Conservation (phyloP, 345 rosid genomes). For the Salix arbutifolia region DNA sequence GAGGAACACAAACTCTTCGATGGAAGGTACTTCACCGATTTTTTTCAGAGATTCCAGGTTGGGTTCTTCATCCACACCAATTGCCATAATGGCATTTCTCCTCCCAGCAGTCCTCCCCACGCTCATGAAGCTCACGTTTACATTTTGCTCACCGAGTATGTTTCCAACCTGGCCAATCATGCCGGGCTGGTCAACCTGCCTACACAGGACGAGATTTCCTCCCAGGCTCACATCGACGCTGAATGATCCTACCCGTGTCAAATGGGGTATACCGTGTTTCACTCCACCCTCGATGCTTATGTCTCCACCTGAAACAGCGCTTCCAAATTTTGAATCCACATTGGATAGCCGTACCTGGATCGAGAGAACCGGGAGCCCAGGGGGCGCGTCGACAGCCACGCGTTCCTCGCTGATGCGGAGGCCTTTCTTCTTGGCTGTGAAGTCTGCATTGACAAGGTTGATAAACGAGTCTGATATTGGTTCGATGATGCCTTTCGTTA, state of each 20-base stretch:
- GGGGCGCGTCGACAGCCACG: conserved; percentile 42
- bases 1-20: conserved; percentile 80
- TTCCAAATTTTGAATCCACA: conserved; percentile 63
- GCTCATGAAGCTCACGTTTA: conserved; percentile 82
- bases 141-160: conserved; percentile 65
- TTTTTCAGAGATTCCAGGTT: conserved; percentile 41
- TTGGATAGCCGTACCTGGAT: conserved; percentile 57
- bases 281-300: conserved; percentile 71
- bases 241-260: conserved; percentile 56
- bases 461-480: conserved; percentile 62
- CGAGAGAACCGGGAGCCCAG: conserved; percentile 57
- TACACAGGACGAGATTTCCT: conserved; percentile 68
- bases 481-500: conserved; percentile 81
- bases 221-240: conserved; percentile 76
- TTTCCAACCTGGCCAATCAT: conserved; percentile 78
- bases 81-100: conserved; percentile 78
- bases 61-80: conserved; percentile 88
- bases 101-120: conserved; percentile 61
- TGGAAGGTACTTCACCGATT: conserved; percentile 57
- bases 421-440: conserved; percentile 79
- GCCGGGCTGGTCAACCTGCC: conserved; percentile 82
- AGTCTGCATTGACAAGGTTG: conserved; percentile 83
- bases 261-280: conserved; percentile 60
- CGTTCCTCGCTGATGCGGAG: conserved; percentile 72
- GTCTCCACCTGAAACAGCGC: conserved; percentile 61